phyloP scores from a whole-genome alignment of 129 eudicot species.

The Flaveria bidentis region DNA sequence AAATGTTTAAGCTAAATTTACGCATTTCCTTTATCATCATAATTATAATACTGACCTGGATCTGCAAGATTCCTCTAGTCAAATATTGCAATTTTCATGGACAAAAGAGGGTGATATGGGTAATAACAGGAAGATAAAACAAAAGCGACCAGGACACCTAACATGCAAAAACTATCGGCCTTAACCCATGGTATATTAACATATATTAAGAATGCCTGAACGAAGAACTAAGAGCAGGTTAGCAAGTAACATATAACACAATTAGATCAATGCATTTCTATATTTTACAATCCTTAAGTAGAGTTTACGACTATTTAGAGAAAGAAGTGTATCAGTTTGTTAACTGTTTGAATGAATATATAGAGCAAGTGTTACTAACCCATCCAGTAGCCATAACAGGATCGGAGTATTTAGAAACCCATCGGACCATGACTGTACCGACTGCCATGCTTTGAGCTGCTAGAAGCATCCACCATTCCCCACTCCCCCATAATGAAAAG shows the following conservation, averaged over 20 bases:
- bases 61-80: not conserved
- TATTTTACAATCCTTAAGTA: not conserved
- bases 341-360: constrained; percentile 7
- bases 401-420: constrained; percentile 97
- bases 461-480: constrained; percentile 99
- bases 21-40: not conserved
- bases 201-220: not conserved
- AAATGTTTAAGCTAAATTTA: not conserved
- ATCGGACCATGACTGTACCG: constrained; percentile 99
- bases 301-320: not conserved
- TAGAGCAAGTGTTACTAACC: constrained; percentile 48
- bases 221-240: not conserved
- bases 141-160: not conserved
- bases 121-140: no score
- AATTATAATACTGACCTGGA: not conserved
- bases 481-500: constrained; percentile 95
- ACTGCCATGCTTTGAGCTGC: constrained; percentile 99
- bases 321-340: constrained; percentile 5
- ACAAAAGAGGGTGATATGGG: no score
- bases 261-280: not conserved
- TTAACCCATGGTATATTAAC: not conserved
- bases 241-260: constrained; percentile 10
- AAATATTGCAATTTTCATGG: no score
- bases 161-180: not conserved
- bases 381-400: constrained; percentile 99